phyloP scores from a whole-genome alignment of 2,329 filamentous ascomycete species.

The Claviceps lovelessii region DNA sequence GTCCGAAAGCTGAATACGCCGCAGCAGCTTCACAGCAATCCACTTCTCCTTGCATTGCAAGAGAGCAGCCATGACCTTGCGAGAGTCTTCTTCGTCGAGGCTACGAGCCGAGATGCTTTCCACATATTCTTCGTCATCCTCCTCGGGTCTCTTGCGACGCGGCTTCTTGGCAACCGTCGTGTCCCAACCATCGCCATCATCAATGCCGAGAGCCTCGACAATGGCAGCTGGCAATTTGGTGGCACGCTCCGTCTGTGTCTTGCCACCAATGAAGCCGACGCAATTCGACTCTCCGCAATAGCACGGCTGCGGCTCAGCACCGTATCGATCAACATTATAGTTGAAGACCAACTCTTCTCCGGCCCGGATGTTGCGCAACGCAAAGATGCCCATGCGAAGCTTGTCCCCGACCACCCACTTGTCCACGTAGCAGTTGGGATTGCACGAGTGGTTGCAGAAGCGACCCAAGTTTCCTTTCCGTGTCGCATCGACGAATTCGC shows the following conservation, averaged over 20 bases:
- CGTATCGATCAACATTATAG: slow-evolving; percentile 98
- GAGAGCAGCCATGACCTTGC: slow-evolving; percentile 88
- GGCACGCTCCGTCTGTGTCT: slow-evolving; percentile 89
- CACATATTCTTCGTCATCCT: slow-evolving; percentile 92
- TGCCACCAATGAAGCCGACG: slow-evolving; percentile 90
- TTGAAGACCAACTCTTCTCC: slow-evolving; percentile 97
- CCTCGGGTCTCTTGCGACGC: slow-evolving; percentile 78
- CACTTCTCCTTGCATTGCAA: slow-evolving; percentile 99
- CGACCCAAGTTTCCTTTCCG: slow-evolving; percentile 91
- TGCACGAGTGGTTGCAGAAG: slow-evolving; percentile 98
- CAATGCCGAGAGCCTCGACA: slow-evolving; percentile 90
- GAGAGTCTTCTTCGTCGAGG: slow-evolving; percentile 69
- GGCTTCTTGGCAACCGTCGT: slow-evolving; percentile 78
- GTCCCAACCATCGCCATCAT: slow-evolving; percentile 85
- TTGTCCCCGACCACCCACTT: slow-evolving; percentile 98
- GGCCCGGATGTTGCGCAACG: slow-evolving; percentile 65
- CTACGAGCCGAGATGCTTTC: slow-evolving; percentile 70
- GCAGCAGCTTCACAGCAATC: slow-evolving; percentile 90
- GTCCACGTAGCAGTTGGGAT: slow-evolving; percentile 96
- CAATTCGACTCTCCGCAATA: slow-evolving; percentile 94
- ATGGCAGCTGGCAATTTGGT: slow-evolving; percentile 82
- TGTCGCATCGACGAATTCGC: slow-evolving; percentile 93
- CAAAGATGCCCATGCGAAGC: slow-evolving; percentile 97
- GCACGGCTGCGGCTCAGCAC: slow-evolving; percentile 89
- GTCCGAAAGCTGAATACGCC: slow-evolving; percentile 72